Base-by-base conservation (phyloP, 305 asterid genomes). In the Stenogyne calaminthoides region DNA sequence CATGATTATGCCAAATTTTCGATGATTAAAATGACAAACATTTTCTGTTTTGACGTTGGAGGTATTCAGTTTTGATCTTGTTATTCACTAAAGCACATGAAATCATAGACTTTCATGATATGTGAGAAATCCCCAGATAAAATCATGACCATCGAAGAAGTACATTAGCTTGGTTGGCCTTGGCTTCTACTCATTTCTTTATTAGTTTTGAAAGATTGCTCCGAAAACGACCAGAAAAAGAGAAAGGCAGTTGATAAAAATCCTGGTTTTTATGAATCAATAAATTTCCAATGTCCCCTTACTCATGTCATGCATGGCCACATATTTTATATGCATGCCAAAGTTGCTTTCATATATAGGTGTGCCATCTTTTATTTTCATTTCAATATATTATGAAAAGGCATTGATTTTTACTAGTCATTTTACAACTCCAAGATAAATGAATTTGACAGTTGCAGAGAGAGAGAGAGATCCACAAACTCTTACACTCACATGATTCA, bases 401-500 rank as follows among this genome's bases (percentile, higher is more conserved):
- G 7, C 36, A 32, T 32, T 32, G 36, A 5, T 32, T 32, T 32
- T 32, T 32, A 27, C 2, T 58, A 18, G 25, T 22, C 46, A 46
- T 16, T 29, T 75, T 34, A 37, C 44, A 25, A 22, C 59, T 22
- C 51, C 54, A 66, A 12, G 16, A 20, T 32, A 18, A 20, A 47
- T 22, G 51, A 36, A 75, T 58, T 16, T 16, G 15, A 15, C 59
- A 19, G 46, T 52, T n/a, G n/a, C n/a, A n/a, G n/a, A 55, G 68
- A 60, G 63, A 67, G 57, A 68, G 64, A 75, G 76, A 67, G 74
- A 14, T 15, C 59, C 54, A 51, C 67, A 61, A 67, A 63, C 51
- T 64, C 46, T 39, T 63, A 62, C 52, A 84, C 96, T 85, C 76
- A 93, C 97, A 89, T 69, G 93, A 84, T 76, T 89, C 95, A 29